A percentile compares a stretch with the other conserved stretches of the same genome.
Conservation (phyloP, 2,329 filamentous ascomycete species). For the Dichotomopilus funicola region DNA sequence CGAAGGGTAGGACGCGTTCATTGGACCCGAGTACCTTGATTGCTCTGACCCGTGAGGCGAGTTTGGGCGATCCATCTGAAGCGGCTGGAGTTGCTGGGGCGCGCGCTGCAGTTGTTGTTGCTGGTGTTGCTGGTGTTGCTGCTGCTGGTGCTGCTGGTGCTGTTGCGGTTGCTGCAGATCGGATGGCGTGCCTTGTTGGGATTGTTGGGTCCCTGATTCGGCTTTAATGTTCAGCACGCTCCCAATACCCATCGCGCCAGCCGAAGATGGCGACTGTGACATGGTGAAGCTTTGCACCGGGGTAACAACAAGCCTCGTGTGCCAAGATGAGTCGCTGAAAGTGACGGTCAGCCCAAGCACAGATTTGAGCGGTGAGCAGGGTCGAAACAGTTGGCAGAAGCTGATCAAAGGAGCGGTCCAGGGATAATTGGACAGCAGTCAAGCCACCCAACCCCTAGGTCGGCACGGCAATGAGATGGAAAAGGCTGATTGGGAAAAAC, state of each 20-base stretch:
- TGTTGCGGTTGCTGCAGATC: slow-evolving; percentile 20
- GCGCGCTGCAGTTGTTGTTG: slow-evolving; percentile 12
- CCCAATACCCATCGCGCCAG: slow-evolving; percentile 47
- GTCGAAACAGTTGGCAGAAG: slow-evolving; percentile 8
- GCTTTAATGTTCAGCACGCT: slow-evolving; percentile 47
- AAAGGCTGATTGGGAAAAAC: neutral
- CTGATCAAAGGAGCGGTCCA: slow-evolving; percentile 6
- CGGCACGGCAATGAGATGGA: neutral
- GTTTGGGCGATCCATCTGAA: slow-evolving; percentile 46
- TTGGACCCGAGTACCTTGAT: slow-evolving; percentile 45
- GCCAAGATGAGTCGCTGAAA: slow-evolving; percentile 2
- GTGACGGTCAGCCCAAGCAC: slow-evolving; percentile 11
- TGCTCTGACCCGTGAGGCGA: slow-evolving; percentile 56
- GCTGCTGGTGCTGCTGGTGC: slow-evolving; percentile 23
- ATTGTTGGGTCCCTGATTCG: slow-evolving; percentile 23
- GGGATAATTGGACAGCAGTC: slow-evolving; percentile 10
- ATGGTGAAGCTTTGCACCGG: slow-evolving; percentile 13
- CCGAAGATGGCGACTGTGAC: slow-evolving; percentile 36
- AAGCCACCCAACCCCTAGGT: slow-evolving; percentile 11
- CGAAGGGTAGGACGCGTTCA: slow-evolving; percentile 47
- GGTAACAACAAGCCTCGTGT: neutral
- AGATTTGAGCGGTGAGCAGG: slow-evolving; percentile 19
- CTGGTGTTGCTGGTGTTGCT: slow-evolving; percentile 9
- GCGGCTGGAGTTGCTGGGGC: slow-evolving; percentile 17
- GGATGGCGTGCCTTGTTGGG: slow-evolving; percentile 19